Base-by-base conservation (phyloP, 2,329 filamentous ascomycete genomes). In the Pyricularia sp. region DNA sequence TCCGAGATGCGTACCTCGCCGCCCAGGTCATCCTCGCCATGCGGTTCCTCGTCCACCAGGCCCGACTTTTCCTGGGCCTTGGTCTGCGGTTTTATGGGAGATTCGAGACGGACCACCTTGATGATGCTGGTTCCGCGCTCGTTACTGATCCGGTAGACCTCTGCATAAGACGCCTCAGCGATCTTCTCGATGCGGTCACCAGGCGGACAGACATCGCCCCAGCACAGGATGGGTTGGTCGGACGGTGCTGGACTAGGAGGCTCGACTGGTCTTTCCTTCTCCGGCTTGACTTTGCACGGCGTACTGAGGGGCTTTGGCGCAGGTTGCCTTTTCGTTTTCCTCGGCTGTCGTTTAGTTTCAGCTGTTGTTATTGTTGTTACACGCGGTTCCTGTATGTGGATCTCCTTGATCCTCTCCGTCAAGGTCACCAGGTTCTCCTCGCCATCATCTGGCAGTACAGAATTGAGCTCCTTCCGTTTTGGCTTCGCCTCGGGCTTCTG, bases 161-260 rank as follows among this genome's bases (percentile, higher is more conserved):
- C 85, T 6, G 85, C 84, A 68, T 83, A 88, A 2, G 85, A 88
- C 5, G 85, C 85, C 71, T 88, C 85, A 10, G 85, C 85, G 63
- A 88, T 88, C 73, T 88, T 88, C 59, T 79, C 78, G 62, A 88
- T 84, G 44, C 73, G 73, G 69, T 83, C 80, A 19, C 77, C 79
- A 0, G 77, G 74, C 0, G 81, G 80, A 62, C 84, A 84, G 33
- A 88, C 77, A 64, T 87, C 83, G 33, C 78, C 73, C 85, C 85
- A 88, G 1, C 78, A 77, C 55, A 86, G 73, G 5, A 79, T 70
- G 3, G 79, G 77, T 19, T 83, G 72, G 22, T 67, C 67, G 1
- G 35, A 28, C 35, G 31, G 61, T 19, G 33, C 33, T 26, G 31
- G 13, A 13, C 35, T 62, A 8, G n/a, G n/a, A 28, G 31, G 35